Evolutionary conservation across 1,284 basidiomycete species (phyloP), one percentile per base, ranked within the genome.

Genomic region (Coniophora puteana): DNA sequence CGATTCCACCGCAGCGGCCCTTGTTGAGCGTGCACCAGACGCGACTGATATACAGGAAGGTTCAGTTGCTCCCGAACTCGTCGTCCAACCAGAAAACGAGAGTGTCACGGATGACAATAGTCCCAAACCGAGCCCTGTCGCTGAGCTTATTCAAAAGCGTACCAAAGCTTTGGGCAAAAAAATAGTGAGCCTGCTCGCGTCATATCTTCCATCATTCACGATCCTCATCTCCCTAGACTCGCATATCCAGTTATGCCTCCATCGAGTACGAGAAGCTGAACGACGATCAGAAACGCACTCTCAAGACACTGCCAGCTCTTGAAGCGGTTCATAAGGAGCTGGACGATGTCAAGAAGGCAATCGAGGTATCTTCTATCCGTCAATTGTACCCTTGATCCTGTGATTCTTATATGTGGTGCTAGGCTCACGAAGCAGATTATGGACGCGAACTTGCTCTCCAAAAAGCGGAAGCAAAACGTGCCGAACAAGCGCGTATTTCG

Each of bases 321-420:
- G 89, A 93, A 55, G 85, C 80, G 5, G 69, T 81, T 18, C 74
- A 79, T 50, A 88, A 86, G 53, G 91, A 93, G 54, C 67, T 93
- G 12, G 80, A 79, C 32, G 89, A 92, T 46, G 75, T 92, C 30
- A 84, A 82, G 62, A 89, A 87, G 59, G 76, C 73, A 29, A 72
- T 92, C 48, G 88, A 93, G 76, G 90, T 89, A 40, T 28, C 36
- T 21, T 45, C 30, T 16, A n/a, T 28, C 17, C 23, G n/a, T n/a
- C n/a, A n/a, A n/a, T n/a, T n/a, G n/a, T n/a, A n/a, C n/a, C n/a
- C n/a, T n/a, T n/a, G n/a, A n/a, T n/a, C n/a, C n/a, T 20, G 33
- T 33, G 26, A 24, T 34, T 5, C 17, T 38, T 33, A 36, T 36
- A 14, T n/a, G n/a, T 6, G 25, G 38, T 36, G 40, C 21, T 50